A percentile compares a stretch with the other conserved stretches of the same genome.
These are phyloP conservation scores for Diaporthe sp. DNA, from an alignment of 2,329 filamentous ascomycete species.

Conservation along the genomic window DNA sequence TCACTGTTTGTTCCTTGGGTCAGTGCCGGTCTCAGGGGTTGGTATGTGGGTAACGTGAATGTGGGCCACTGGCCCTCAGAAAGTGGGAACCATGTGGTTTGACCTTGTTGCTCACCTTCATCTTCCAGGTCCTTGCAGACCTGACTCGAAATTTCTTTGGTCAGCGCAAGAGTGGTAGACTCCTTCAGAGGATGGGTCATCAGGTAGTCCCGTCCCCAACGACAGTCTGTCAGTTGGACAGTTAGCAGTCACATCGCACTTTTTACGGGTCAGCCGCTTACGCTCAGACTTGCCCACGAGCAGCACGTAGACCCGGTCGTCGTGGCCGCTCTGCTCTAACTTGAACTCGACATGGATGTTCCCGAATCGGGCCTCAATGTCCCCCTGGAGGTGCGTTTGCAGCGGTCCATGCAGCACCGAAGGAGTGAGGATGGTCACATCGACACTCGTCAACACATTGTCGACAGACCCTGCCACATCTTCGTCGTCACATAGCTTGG, in stretches of 20 bases:
- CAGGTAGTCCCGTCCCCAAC: slow-evolving; percentile 60
- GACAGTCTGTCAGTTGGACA: slow-evolving; percentile 41
- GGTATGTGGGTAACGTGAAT: not conserved
- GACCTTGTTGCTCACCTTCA: slow-evolving; percentile 45
- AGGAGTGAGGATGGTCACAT: slow-evolving; percentile 64
- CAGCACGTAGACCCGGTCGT: slow-evolving; percentile 64
- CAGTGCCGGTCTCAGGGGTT: not conserved
- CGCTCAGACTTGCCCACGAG: slow-evolving; percentile 62
- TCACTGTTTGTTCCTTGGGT: slow-evolving; percentile 38
- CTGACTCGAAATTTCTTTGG: slow-evolving; percentile 52
- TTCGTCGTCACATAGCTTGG: slow-evolving; percentile 37
- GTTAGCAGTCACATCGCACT: not conserved
- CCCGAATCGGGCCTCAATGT: slow-evolving; percentile 56
- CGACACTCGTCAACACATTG: slow-evolving; percentile 54
- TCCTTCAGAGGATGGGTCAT: slow-evolving; percentile 39
- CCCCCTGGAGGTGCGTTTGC: slow-evolving; percentile 50
- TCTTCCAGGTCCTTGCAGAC: slow-evolving; percentile 57
- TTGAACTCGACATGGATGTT: slow-evolving; percentile 56
- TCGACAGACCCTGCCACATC: slow-evolving; percentile 35
- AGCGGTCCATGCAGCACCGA: slow-evolving; percentile 53
- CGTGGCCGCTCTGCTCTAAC: slow-evolving; percentile 62
- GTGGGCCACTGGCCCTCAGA: too few species aligned
- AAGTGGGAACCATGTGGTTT: not conserved
- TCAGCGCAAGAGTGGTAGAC: slow-evolving; percentile 41
- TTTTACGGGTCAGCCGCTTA: not conserved